phyloP scores from a whole-genome alignment of 2,329 filamentous ascomycete species.

The Coniochaeta pulveracea region DNA sequence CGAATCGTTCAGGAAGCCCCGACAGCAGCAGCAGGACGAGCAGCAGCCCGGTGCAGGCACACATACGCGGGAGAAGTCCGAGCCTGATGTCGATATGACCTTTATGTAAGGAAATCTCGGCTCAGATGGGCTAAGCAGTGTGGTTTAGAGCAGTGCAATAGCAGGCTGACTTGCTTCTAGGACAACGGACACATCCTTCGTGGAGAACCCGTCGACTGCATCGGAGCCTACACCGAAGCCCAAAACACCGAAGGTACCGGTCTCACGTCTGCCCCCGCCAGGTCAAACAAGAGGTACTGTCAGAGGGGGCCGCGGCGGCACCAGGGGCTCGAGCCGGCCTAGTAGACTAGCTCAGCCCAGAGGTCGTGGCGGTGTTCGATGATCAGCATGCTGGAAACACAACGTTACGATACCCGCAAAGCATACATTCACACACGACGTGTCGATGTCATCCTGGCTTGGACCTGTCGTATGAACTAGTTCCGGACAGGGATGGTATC shows the following conservation, averaged over 20 bases:
- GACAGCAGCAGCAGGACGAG: constrained; percentile 45
- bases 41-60: constrained; percentile 15
- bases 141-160: no score
- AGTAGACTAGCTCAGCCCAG: constrained; percentile 35
- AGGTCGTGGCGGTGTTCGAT: constrained; percentile 23
- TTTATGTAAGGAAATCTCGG: constrained; percentile 53
- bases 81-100: constrained; percentile 59
- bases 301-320: constrained; percentile 25
- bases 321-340: constrained; percentile 20
- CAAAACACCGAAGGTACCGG: constrained; percentile 27
- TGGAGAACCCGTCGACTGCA: constrained; percentile 65
- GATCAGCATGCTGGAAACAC: no score
- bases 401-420: no score
- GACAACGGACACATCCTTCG: constrained; percentile 85
- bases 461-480: no score
- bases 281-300: constrained; percentile 21
- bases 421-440: no score
- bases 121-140: constrained; percentile 5
- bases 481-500: no score
- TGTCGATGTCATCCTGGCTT: no score
- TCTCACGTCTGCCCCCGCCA: constrained; percentile 36
- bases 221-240: constrained; percentile 37
- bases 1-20: constrained; percentile 67
- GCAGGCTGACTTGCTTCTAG: constrained; percentile 31
- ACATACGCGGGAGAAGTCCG: constrained; percentile 16